These are phyloP conservation scores for Pestalotiopsis sp. DNA, from an alignment of 2,329 filamentous ascomycete species.

Conservation along the genomic window DNA sequence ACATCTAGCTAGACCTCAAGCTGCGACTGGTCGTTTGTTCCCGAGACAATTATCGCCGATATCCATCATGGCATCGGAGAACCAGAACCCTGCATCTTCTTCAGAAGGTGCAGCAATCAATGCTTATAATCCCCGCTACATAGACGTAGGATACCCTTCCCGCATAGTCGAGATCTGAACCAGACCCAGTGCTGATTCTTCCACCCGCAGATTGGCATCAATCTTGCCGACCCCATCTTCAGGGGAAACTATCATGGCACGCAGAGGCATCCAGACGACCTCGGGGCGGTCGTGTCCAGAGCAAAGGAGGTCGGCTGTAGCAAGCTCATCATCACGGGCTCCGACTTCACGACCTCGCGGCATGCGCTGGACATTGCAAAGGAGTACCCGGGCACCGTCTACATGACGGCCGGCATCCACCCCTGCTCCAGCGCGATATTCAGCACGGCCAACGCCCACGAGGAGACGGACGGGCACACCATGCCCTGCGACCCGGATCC, in stretches of 20 bases:
- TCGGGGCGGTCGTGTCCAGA: constrained; percentile 76
- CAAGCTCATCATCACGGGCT: constrained; percentile 93
- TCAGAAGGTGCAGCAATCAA: constrained; percentile 16
- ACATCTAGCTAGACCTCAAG: neutral
- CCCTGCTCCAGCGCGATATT: constrained; percentile 87
- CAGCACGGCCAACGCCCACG: constrained; percentile 51
- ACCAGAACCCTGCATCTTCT: constrained; percentile 21
- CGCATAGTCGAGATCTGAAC: neutral
- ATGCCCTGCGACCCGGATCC: constrained; percentile 58
- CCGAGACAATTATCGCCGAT: constrained; percentile 17
- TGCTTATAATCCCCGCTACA: constrained; percentile 55
- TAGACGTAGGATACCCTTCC: constrained; percentile 54
- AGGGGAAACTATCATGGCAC: constrained; percentile 82
- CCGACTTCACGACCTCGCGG: constrained; percentile 76
- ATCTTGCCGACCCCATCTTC: constrained; percentile 91
- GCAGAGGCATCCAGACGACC: constrained; percentile 72
- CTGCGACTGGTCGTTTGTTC: neutral
- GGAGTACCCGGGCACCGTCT: constrained; percentile 78
- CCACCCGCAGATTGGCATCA: constrained; percentile 77
- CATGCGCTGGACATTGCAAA: constrained; percentile 75
- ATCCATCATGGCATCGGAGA: constrained; percentile 28
- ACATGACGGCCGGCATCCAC: constrained; percentile 90
- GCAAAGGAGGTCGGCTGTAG: constrained; percentile 77
- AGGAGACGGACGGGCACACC: constrained; percentile 47
- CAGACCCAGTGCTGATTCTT: neutral